A percentile compares a stretch with the other conserved stretches of the same genome.
Evolutionary conservation across 2,329 filamentous ascomycete species (phyloP).

Genomic region (Monosporascus sp.): DNA sequence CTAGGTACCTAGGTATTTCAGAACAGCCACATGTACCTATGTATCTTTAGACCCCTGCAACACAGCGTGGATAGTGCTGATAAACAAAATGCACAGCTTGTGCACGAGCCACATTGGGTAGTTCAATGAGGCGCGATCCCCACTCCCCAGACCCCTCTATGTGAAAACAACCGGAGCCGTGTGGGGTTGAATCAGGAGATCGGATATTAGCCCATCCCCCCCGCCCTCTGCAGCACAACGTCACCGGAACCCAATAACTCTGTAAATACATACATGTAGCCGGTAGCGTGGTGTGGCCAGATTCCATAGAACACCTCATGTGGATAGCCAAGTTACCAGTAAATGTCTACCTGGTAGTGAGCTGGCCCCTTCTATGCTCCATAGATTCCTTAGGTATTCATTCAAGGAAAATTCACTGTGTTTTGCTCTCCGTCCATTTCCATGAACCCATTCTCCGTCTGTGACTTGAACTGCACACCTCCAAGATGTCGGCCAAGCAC

Average conservation of each 20-base stretch:
- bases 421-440: too few species aligned
- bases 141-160: background rate
- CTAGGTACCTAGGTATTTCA: background rate
- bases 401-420: background rate
- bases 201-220: background rate
- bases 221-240: background rate
- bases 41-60: too few species aligned
- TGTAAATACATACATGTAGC: background rate
- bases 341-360: background rate
- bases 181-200: background rate
- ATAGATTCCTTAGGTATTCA: background rate
- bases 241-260: background rate
- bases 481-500: slow-evolving; percentile 61
- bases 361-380: background rate
- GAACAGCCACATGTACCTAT: background rate
- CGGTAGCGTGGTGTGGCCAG: background rate
- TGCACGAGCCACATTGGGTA: too few species aligned
- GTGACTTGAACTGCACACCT: background rate
- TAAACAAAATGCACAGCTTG: too few species aligned
- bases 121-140: background rate
- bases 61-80: too few species aligned
- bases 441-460: background rate
- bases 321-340: background rate
- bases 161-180: background rate
- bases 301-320: background rate